phyloP scores from a whole-genome alignment of 1,284 basidiomycete genomes.

The Moniliophthora roreri region DNA sequence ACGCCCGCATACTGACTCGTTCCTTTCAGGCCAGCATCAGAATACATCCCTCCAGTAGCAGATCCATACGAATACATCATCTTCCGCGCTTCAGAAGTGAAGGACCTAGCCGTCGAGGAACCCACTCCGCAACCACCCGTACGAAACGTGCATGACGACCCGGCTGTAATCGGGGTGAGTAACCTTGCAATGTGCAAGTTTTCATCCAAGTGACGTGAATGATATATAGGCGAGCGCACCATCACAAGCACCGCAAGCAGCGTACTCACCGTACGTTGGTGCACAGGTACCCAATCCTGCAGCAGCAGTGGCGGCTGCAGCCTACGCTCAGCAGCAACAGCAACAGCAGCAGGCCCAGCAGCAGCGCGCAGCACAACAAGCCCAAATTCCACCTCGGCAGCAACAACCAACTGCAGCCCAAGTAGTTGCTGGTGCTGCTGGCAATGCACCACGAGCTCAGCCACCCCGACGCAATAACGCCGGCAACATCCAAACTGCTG shows the following conservation, averaged over 20 bases:
- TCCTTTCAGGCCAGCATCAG: conserved; percentile 54
- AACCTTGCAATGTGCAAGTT: conserved; percentile 7
- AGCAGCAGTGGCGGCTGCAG: conserved; percentile 22
- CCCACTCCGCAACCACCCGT: conserved; percentile 37
- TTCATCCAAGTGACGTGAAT: conserved; percentile 62
- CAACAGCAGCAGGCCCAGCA: conserved; percentile 25
- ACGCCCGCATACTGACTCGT: conserved; percentile 15
- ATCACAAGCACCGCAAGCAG: conserved; percentile 24
- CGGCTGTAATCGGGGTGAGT: conserved; percentile 74
- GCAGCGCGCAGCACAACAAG: conserved; percentile 19
- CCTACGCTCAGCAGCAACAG: conserved; percentile 21
- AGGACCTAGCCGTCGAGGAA: conserved; percentile 77
- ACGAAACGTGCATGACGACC: conserved; percentile 73
- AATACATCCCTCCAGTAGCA: conserved; percentile 76
- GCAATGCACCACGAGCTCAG: conserved; percentile 2
- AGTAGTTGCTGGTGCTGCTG: not conserved
- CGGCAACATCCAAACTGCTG: conserved; percentile 50
- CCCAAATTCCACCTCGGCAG: conserved; percentile 6
- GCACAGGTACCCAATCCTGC: conserved; percentile 1
- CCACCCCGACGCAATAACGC: conserved; percentile 15
- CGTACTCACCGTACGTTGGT: conserved; percentile 10
- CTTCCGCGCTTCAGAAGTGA: conserved; percentile 81
- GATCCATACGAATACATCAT: conserved; percentile 82
- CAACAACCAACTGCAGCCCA: conserved; percentile 7
- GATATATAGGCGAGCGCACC: conserved; percentile 11